Conservation (phyloP, 164 flowering plant genomes). For the Chimonanthus salicifolius region DNA sequence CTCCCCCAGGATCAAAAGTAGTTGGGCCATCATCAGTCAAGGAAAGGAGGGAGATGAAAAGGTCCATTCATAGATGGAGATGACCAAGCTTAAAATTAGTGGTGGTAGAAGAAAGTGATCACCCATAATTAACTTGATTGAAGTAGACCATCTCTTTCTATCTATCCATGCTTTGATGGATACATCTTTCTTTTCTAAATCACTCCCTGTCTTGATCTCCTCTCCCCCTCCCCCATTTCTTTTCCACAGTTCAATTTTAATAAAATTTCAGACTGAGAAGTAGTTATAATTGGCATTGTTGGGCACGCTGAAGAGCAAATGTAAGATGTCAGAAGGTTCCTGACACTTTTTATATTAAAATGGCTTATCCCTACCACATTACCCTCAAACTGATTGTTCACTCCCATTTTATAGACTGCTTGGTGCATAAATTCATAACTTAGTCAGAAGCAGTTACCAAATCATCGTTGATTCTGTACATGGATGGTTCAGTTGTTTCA, state of each 20-base stretch:
- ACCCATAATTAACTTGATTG: no score
- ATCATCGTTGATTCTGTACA: slow-evolving; percentile 91
- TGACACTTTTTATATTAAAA: background rate
- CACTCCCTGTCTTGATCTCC: no score
- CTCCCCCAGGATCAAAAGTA: no score
- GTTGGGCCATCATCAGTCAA: no score
- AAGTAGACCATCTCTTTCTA: no score
- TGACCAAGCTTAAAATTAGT: no score
- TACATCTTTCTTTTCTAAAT: no score
- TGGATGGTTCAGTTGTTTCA: slow-evolving; percentile 80
- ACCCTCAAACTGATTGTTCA: background rate
- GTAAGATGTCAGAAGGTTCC: background rate
- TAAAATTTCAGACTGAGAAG: background rate
- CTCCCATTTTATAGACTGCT: background rate
- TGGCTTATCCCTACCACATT: no score
- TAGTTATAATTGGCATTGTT: background rate
- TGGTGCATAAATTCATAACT: background rate
- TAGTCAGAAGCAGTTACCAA: slow-evolving; percentile 41
- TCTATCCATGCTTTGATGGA: no score
- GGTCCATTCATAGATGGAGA: no score
- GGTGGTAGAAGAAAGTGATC: no score
- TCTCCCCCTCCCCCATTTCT: background rate
- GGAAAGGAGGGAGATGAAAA: no score
- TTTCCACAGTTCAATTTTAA: background rate
- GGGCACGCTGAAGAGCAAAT: background rate